Conservation (phyloP, 495 filamentous ascomycete species). For the Lasiosphaeria hispida region DNA sequence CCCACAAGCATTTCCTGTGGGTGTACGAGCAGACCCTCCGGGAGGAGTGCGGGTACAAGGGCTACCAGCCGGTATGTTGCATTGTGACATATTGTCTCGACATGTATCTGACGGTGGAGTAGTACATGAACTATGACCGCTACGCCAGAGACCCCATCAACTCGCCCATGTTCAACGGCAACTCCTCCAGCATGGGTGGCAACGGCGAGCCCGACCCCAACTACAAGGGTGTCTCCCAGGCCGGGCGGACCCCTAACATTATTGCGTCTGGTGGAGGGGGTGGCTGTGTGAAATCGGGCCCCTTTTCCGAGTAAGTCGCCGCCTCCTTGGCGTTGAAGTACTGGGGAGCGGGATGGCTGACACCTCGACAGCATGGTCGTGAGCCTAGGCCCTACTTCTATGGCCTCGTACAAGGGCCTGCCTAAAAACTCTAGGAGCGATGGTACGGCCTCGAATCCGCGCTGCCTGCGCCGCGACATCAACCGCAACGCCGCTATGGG, state of each 20-base stretch:
- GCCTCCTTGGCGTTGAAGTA: no score
- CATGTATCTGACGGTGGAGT: no score
- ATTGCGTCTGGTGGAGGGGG: slow-evolving; percentile 54
- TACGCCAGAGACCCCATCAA: slow-evolving; percentile 36
- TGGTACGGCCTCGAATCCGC: slow-evolving; percentile 51
- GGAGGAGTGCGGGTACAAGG: slow-evolving; percentile 67
- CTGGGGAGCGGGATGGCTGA: no score
- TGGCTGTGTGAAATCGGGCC: slow-evolving; percentile 57
- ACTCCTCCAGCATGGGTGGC: slow-evolving; percentile 40
- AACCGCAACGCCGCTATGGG: slow-evolving; percentile 50
- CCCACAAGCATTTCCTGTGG: slow-evolving; percentile 66
- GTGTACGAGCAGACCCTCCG: slow-evolving; percentile 65
- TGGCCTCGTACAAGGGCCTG: neutral
- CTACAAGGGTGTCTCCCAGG: slow-evolving; percentile 11
- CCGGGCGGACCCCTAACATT: slow-evolving; percentile 21
- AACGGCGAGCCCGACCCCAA: slow-evolving; percentile 26
- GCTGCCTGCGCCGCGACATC: slow-evolving; percentile 67
- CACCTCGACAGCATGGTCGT: slow-evolving; percentile 15
- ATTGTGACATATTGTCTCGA: no score
- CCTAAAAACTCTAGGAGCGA: slow-evolving; percentile 31
- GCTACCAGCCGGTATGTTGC: slow-evolving; percentile 42
- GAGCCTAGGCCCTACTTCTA: slow-evolving; percentile 19
- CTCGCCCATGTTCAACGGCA: slow-evolving; percentile 42
- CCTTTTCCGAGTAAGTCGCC: slow-evolving; percentile 49
- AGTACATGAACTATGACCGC: slow-evolving; percentile 48